A percentile compares a stretch with the other conserved stretches of the same genome.
Conservation (phyloP, 305 asterid genomes). For the Solanum hybrid region DNA sequence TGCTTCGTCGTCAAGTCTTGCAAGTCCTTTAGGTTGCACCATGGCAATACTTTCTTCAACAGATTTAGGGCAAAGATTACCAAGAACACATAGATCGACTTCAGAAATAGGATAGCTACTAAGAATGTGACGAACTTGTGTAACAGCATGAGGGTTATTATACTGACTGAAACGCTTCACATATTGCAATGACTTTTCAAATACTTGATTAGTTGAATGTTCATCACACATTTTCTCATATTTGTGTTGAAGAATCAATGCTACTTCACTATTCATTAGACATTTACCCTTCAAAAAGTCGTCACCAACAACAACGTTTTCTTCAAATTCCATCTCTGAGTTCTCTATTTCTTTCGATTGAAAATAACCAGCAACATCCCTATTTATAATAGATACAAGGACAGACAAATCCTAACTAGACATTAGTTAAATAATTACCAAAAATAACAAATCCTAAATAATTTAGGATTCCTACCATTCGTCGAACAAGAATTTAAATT, state of each 20-base stretch:
- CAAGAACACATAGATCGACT: too few relatives aligned
- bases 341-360: neutral
- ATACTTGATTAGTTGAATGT: conserved; percentile 17
- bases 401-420: too few relatives aligned
- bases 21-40: neutral
- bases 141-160: conserved; percentile 86
- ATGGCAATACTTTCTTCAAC: neutral
- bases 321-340: neutral
- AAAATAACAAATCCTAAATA: neutral
- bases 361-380: neutral
- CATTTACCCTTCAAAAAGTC: neutral
- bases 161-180: conserved; percentile 97
- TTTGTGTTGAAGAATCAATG: neutral
- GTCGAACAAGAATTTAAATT: neutral
- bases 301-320: neutral
- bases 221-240: neutral
- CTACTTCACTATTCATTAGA: neutral
- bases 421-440: neutral
- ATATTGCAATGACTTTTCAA: conserved; percentile 92
- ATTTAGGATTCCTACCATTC: neutral
- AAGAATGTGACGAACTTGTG: conserved; percentile 55
- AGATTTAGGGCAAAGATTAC: too few relatives aligned
- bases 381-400: neutral
- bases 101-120: too few relatives aligned
- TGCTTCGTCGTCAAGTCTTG: neutral